Conservation (phyloP, 2,329 filamentous ascomycete species). For the Cercospora sojina region DNA sequence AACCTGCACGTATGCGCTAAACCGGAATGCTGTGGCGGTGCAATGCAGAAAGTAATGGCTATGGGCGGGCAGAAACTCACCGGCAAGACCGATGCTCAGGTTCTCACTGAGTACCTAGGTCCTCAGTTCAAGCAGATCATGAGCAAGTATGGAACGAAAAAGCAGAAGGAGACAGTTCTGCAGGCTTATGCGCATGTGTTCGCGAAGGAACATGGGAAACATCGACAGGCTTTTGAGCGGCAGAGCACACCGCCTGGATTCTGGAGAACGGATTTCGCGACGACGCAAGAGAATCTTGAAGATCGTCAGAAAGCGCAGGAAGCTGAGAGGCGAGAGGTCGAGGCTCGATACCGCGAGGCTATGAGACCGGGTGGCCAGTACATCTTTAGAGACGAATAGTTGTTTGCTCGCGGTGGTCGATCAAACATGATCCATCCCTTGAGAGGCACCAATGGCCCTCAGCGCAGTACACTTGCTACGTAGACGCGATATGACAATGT, state of each 20-base stretch:
- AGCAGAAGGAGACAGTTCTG: conserved; percentile 66
- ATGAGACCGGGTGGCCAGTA: conserved; percentile 73
- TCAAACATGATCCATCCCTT: conserved; percentile 5
- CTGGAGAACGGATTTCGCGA: conserved; percentile 87
- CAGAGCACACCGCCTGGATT: conserved; percentile 77
- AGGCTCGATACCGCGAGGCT: conserved; percentile 76
- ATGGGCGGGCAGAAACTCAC: conserved; percentile 29
- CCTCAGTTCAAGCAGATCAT: conserved; percentile 28
- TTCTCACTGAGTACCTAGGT: conserved; percentile 34
- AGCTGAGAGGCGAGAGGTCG: conserved; percentile 63
- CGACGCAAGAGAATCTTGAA: conserved; percentile 72
- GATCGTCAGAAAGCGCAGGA: conserved; percentile 66
- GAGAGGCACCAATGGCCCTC: background rate
- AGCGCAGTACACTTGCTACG: background rate
- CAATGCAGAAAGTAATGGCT: conserved; percentile 65
- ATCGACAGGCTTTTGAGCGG: conserved; percentile 71
- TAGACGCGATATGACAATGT: background rate
- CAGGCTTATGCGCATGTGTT: conserved; percentile 72
- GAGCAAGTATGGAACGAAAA: conserved; percentile 40
- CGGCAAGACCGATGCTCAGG: conserved; percentile 31
- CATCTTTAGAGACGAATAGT: conserved; percentile 75
- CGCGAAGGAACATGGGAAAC: conserved; percentile 73
- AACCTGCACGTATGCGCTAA: conserved; percentile 73
- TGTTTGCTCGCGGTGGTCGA: background rate
- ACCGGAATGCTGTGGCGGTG: conserved; percentile 71